Base-by-base conservation (phyloP, 805 yeast species). In the Candida ascalaphidarum region DNA sequence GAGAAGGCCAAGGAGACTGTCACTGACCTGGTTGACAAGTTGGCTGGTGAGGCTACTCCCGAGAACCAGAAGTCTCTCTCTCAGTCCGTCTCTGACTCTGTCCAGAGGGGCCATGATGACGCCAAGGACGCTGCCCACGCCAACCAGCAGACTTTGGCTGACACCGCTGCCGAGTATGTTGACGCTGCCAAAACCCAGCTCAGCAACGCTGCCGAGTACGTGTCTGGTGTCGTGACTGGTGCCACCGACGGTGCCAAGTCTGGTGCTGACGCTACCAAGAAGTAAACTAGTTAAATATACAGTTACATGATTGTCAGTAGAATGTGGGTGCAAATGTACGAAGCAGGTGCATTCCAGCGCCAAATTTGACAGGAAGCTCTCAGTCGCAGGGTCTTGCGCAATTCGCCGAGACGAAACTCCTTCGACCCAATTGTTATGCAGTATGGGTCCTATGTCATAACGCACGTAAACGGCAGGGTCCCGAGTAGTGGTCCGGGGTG, bases 1-100 rank as follows among this genome's bases (percentile, higher is more conserved):
- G 79, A 81, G 48, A 64, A 80, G 61, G 77, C 77, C 41, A 79
- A 80, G 67, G 94, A 85, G 61, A 33, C 52, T 17, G 74, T 70
- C 37, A 74, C 92, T 34, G 79, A 71, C 49, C 51, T 67, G n/a
- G 68, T 65, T 44, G 95, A 85, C 65, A 62, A 69, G 48, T 56
- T 67, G 31, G 84, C 78, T 33, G 65, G 69, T 26, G 55, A 65
- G 30, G 53, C 65, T 29, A 74, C 74, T 49, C 85, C 92, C 41
- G 77, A 79, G 28, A 56, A 57, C 31, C 65, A 76, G 44, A 84
- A 84, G 68, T 77, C 88, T 25, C 56, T 71, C 38, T 57, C 71
- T 35, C 95, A 86, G 66, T 63, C 75, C 42, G 61, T 74, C 19
- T 66, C 76, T 37, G 95, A 83, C 58, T 55, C 73, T 31, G 62